Conservation (phyloP, 2,329 filamentous ascomycete genomes). For the Thelonectria rubi region DNA sequence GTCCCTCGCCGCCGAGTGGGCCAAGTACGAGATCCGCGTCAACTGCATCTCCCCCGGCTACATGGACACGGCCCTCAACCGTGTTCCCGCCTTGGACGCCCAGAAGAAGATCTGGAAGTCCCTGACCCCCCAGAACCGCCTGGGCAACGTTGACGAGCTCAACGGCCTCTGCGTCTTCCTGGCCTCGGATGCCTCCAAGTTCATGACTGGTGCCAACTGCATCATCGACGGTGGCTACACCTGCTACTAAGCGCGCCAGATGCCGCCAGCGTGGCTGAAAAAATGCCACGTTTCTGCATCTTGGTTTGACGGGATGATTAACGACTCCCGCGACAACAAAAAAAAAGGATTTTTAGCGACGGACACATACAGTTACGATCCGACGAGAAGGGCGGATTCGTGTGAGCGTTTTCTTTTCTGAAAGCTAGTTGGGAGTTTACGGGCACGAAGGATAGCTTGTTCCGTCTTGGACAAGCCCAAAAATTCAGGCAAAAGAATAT, state of each 20-base stretch:
- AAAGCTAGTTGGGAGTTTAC: constrained; percentile 34
- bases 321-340: background rate
- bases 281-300: background rate
- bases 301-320: constrained; percentile 13
- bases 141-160: constrained; percentile 78
- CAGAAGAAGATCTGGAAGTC: constrained; percentile 85
- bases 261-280: constrained; percentile 5
- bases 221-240: constrained; percentile 77
- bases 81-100: constrained; percentile 78
- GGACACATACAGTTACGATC: constrained; percentile 13
- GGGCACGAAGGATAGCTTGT: constrained; percentile 16
- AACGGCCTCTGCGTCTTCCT: constrained; percentile 82
- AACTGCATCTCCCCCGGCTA: constrained; percentile 88
- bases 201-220: constrained; percentile 82
- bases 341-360: background rate
- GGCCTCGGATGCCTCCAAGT: constrained; percentile 74
- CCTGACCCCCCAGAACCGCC: constrained; percentile 76
- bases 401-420: constrained; percentile 16
- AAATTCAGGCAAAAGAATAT: constrained; percentile 6
- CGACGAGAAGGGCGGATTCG: constrained; percentile 4
- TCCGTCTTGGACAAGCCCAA: constrained; percentile 16
- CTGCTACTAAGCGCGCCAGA: constrained; percentile 58
- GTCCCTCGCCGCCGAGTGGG: constrained; percentile 86
- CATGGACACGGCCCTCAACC: constrained; percentile 86
- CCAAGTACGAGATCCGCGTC: constrained; percentile 80